Base-by-base conservation (phyloP, 2,329 filamentous ascomycete genomes). In the Colletotrichum chrysophilum region DNA sequence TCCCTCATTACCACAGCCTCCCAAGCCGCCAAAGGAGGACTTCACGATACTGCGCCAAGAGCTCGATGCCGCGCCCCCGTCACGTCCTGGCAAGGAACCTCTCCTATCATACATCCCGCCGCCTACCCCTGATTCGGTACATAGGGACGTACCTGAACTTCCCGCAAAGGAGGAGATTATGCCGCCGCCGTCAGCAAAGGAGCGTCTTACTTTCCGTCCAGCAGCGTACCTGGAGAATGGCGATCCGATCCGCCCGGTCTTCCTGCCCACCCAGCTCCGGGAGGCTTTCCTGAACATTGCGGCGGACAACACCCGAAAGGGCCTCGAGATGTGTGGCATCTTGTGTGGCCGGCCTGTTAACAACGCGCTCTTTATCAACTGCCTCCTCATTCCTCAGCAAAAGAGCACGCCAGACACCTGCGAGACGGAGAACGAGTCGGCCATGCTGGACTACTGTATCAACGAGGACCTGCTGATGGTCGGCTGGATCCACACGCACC, bases 401-500 rank as follows among this genome's bases (percentile, higher is more conserved):
- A 94, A 92, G 69, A 94, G 94, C 80, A 98, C 96, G 0, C 93
- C 94, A 4, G 96, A 99, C 82, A 98, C 97, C 0, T 99, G 97
- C 83, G 96, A 98, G 84, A 98, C 95, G 24, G 92, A 95, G 64
- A 97, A 98, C 78, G 96, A 98, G 83, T 91, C 91, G 34, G 92
- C 92, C 1, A 89, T 98, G 32, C 96, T 98, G 79, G 95, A 98
- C 72, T 98, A 96, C 83, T 97, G 96, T 81, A 94, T 97, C 80
- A 89, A 89, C 7, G 92, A 98, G 81, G 94, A 97, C 76, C 85
- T 98, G 43, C 91, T 98, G 84, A 92, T 98, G 69, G 89, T 98
- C 7, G 96, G 96, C 52, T 99, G 97, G 97, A 99, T 99, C 76
- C 97, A 99, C 83, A 99, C 97, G 0, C 97, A 99, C 83, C 97